A percentile compares a stretch with the other conserved stretches of the same genome.
Conservation (phyloP, 176 grass and related monocot genomes). For the Musa beccarii region DNA sequence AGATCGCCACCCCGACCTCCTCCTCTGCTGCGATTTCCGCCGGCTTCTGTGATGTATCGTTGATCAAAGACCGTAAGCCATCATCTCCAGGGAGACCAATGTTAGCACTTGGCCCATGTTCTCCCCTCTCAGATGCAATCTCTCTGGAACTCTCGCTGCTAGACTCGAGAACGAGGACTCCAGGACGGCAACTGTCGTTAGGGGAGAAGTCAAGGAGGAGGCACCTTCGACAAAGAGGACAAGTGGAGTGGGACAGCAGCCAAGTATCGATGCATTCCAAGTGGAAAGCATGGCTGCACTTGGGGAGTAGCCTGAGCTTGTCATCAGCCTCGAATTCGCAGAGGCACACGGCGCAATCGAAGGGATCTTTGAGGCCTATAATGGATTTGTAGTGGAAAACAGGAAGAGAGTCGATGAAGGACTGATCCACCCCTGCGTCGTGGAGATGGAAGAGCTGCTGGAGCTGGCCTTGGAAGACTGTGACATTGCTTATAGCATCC, state of each 20-base stretch:
- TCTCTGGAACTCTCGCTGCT: slow-evolving; percentile 52
- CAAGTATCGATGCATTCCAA: slow-evolving; percentile 82
- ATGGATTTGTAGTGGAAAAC: slow-evolving; percentile 69
- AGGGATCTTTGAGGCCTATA: slow-evolving; percentile 62
- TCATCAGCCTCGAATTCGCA: slow-evolving; percentile 72
- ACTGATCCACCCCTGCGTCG: slow-evolving; percentile 37
- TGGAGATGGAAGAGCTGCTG: slow-evolving; percentile 90
- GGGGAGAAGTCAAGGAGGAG: slow-evolving; percentile 62
- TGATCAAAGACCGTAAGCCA: slow-evolving; percentile 13
- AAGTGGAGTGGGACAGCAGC: slow-evolving; percentile 88
- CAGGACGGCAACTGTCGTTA: slow-evolving; percentile 39
- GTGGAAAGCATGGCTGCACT: slow-evolving; percentile 93
- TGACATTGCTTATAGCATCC: slow-evolving; percentile 22
- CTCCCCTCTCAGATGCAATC: slow-evolving; percentile 40
- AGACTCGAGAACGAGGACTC: slow-evolving; percentile 70
- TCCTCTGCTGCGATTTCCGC: slow-evolving; percentile 21
- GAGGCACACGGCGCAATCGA: slow-evolving; percentile 86
- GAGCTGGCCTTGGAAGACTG: slow-evolving; percentile 68
- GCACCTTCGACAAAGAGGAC: slow-evolving; percentile 66
- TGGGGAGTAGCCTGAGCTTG: slow-evolving; percentile 68
- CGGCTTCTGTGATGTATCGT: slow-evolving; percentile 11
- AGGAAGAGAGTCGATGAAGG: slow-evolving; percentile 77
- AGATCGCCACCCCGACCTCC: not conserved
- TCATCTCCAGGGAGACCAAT: slow-evolving; percentile 31
- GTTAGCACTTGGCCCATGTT: slow-evolving; percentile 24